Evolutionary conservation across 768 basidiomycete species (phyloP), one percentile per base, ranked within the genome.

Genomic region (Lentinula sp.): DNA sequence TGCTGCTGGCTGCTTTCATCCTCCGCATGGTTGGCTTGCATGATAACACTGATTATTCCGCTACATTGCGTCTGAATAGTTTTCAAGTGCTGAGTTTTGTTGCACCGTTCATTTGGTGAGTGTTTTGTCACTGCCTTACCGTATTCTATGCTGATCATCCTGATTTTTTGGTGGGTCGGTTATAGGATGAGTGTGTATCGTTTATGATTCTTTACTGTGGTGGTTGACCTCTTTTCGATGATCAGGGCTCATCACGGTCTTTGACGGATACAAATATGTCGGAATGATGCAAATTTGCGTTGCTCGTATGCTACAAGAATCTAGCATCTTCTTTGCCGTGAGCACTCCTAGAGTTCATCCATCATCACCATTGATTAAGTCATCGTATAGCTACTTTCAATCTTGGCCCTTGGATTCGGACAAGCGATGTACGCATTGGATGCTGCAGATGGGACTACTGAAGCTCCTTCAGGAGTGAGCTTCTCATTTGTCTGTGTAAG

Each of bases 231-330:
- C 37, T 63, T 7, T 35, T 18, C 31, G 21, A 7, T 21, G 9
- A 2, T 11, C 68, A 94, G 91, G 88, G 69, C 73, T 94, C 2
- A 74, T 94, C 21, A 92, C 91, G 0, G 74, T 94, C 9, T 91
- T 93, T 64, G 89, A 91, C 67, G 88, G 89, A 6, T 87, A 81
- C 73, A 89, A 93, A 85, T 91, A 91, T 66, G 85, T 98, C 50
- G 95, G 95, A 7, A 94, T 89, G 0, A 87, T 97, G 87, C 93
- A 96, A 70, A 93, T 98, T 32, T 95, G 95, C 63, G 86, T 96
- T 1, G 86, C 91, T 18, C 81, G 93, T 11, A 98, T 98, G 95
- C 74, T 98, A 63, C 87, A 89, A 68, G 94, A 98, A 73, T 95
- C 93, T 18, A 88, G 91, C 3, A 86, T 97, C 52, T 95, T 95